Conservation (phyloP, 225 moss, liverwort and hornwort species). For the Bryoerythrophyllum caledonicum region DNA sequence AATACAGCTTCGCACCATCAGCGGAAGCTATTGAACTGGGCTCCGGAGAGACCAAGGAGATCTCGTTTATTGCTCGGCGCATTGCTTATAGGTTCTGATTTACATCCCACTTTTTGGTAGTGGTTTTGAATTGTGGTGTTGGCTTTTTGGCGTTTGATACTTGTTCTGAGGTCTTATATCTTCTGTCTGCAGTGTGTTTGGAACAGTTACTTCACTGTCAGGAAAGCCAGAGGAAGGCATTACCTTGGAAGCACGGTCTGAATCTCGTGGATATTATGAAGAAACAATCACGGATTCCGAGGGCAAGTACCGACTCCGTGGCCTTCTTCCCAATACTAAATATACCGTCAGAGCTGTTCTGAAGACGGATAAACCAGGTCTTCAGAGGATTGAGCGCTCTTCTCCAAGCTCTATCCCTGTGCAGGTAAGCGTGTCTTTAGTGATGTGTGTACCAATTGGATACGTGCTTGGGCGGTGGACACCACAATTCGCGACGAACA, state of each 20-base stretch:
- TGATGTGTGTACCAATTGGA: background rate
- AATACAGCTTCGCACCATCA: constrained; percentile 78
- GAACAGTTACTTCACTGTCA: constrained; percentile 70
- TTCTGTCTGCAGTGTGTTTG: constrained; percentile 58
- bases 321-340: constrained; percentile 60
- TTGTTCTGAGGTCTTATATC: background rate
- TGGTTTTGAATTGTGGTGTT: background rate
- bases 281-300: constrained; percentile 73
- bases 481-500: background rate
- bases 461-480: background rate
- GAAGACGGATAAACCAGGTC: constrained; percentile 53
- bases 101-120: background rate
- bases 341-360: constrained; percentile 61
- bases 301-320: constrained; percentile 80
- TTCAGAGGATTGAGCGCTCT: constrained; percentile 66
- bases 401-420: constrained; percentile 58
- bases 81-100: constrained; percentile 70
- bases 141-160: background rate
- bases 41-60: constrained; percentile 72
- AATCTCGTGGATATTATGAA: constrained; percentile 72
- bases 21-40: constrained; percentile 86
- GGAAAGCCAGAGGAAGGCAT: constrained; percentile 78
- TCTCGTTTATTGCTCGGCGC: constrained; percentile 68
- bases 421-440: constrained; percentile 38
- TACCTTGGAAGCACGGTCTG: constrained; percentile 74